These are phyloP conservation scores for Helminthosporium solani DNA, from an alignment of 2,329 filamentous ascomycete genomes.

Conservation along the genomic window DNA sequence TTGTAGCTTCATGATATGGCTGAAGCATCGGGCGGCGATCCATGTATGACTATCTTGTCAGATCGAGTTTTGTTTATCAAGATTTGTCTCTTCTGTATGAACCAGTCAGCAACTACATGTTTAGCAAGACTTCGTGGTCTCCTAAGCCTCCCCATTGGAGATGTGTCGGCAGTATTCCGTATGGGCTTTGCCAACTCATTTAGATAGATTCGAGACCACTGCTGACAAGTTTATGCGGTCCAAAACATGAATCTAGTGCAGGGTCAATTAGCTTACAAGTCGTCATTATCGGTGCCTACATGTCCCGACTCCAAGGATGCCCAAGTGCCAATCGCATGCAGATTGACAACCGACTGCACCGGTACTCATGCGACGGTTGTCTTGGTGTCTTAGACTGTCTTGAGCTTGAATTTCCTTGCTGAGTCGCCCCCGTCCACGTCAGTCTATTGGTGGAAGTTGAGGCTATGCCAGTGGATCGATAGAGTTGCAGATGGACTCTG, in stretches of 20 bases:
- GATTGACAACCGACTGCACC: conserved; percentile 1
- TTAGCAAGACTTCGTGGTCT: too few relatives aligned
- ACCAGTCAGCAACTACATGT: too few relatives aligned
- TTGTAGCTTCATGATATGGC: too few relatives aligned
- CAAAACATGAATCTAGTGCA: neutral
- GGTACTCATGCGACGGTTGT: neutral
- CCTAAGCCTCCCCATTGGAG: too few relatives aligned
- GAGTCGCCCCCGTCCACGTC: neutral
- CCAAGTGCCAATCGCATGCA: neutral
- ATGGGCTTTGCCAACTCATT: too few relatives aligned
- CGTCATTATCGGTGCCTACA: conserved; percentile 19
- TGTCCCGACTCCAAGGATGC: neutral
- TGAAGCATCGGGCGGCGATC: too few relatives aligned
- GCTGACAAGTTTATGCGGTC: neutral
- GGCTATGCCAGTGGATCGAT: neutral
- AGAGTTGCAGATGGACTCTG: too few relatives aligned
- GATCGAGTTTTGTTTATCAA: too few relatives aligned
- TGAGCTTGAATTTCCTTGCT: neutral
- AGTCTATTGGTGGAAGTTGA: neutral
- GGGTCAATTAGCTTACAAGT: neutral
- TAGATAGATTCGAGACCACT: too few relatives aligned
- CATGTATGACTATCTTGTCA: too few relatives aligned
- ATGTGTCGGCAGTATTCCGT: too few relatives aligned
- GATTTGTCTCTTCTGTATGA: too few relatives aligned
- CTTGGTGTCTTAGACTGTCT: neutral